Evolutionary conservation across 805 yeast species (phyloP).

Genomic region (Wickerhamomyces kurtzmanii): DNA sequence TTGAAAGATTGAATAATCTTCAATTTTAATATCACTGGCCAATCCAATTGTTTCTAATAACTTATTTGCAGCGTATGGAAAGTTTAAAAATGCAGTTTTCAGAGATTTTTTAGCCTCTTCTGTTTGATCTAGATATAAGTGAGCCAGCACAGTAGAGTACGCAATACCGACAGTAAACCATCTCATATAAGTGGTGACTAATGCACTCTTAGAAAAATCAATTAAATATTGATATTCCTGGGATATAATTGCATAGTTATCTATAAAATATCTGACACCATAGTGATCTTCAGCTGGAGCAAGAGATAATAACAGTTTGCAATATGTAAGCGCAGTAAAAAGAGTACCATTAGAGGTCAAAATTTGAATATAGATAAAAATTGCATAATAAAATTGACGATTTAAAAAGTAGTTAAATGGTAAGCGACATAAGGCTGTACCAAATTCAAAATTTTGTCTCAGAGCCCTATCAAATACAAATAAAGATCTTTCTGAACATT

Average conservation of each 20-base stretch:
- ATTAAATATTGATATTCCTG: constrained; percentile 56
- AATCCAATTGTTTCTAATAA: constrained; percentile 37
- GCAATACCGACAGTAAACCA: constrained; percentile 72
- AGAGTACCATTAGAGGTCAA: constrained; percentile 72
- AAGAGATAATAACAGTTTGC: constrained; percentile 59
- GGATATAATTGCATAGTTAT: constrained; percentile 61
- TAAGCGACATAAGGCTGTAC: constrained; percentile 45
- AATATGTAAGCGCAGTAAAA: constrained; percentile 67
- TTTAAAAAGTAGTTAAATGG: constrained; percentile 72
- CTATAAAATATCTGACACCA: constrained; percentile 78
- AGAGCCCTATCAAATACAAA: constrained; percentile 74
- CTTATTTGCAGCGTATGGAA: constrained; percentile 48
- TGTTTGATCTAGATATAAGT: constrained; percentile 29
- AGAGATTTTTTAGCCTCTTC: constrained; percentile 39
- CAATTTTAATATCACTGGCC: constrained; percentile 18
- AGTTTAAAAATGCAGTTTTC: constrained; percentile 36
- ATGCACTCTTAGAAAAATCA: constrained; percentile 44
- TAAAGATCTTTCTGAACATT: constrained; percentile 65
- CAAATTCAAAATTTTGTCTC: constrained; percentile 46
- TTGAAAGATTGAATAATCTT: constrained; percentile 13
- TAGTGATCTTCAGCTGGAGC: constrained; percentile 76
- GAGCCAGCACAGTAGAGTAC: constrained; percentile 58
- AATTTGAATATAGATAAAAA: constrained; percentile 62
- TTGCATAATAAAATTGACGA: constrained; percentile 64
- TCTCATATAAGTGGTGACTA: constrained; percentile 43